These are phyloP conservation scores for Narthecium ossifragum DNA, from an alignment of 106 monocot species.

Conservation along the genomic window DNA sequence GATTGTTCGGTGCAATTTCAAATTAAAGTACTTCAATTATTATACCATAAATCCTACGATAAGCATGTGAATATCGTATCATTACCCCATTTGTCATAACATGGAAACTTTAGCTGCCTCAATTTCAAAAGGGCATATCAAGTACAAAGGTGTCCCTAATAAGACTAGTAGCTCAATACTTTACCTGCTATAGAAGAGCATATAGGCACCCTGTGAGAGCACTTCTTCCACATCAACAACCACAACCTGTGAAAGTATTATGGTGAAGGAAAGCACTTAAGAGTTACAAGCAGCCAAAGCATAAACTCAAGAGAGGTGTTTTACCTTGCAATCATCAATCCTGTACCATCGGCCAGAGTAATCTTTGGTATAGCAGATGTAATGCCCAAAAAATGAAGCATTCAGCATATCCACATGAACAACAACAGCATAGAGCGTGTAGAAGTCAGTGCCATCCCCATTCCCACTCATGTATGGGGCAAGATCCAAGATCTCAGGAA, in stretches of 20 bases:
- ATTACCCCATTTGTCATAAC: background rate
- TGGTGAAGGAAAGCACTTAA: conserved; percentile 4
- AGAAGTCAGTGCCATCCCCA: conserved; percentile 46
- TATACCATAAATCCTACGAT: too few species aligned
- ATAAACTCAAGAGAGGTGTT: conserved; percentile 1
- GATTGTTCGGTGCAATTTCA: too few species aligned
- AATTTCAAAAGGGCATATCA: background rate
- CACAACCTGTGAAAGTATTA: conserved; percentile 45
- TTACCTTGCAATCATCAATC: conserved; percentile 90
- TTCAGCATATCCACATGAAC: conserved; percentile 95
- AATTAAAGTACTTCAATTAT: too few species aligned
- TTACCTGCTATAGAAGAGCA: conserved; percentile 93
- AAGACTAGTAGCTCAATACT: background rate
- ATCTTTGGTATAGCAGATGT: conserved; percentile 87
- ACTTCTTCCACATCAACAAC: conserved; percentile 80
- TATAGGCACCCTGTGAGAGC: conserved; percentile 87
- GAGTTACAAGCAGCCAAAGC: background rate
- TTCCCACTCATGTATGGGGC: conserved; percentile 67
- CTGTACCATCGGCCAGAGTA: conserved; percentile 59
- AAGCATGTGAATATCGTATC: background rate
- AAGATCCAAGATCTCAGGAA: conserved; percentile 70
- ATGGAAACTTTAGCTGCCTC: background rate
- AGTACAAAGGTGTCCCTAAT: background rate
- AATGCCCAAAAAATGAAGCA: conserved; percentile 97
- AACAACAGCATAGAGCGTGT: conserved; percentile 86